These are phyloP conservation scores for Plasmodium vivax DNA, from an alignment of 169 alveolate species.

Conservation along the genomic window DNA sequence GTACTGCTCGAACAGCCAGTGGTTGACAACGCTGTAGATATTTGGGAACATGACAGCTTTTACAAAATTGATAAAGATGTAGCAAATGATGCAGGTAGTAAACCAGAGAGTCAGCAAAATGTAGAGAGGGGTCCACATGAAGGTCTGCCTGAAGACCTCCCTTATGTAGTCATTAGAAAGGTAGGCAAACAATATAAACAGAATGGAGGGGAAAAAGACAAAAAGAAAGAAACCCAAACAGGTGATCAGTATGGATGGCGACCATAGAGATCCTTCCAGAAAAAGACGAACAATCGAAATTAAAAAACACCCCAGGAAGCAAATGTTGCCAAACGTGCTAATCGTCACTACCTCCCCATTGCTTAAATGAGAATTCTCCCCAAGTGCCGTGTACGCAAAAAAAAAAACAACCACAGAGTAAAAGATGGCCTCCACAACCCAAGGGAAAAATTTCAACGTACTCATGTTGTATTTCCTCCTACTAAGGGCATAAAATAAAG, in stretches of 20 bases:
- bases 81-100: slow-evolving; percentile 75
- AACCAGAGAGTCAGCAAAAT: slow-evolving; percentile 79
- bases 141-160: slow-evolving; percentile 77
- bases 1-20: slow-evolving; percentile 76
- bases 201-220: slow-evolving; percentile 75
- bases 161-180: slow-evolving; percentile 76
- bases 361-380: slow-evolving; percentile 69
- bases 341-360: slow-evolving; percentile 75
- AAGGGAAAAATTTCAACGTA: slow-evolving; percentile 49
- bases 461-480: slow-evolving; percentile 73
- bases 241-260: slow-evolving; percentile 70
- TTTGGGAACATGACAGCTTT: slow-evolving; percentile 78
- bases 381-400: slow-evolving; percentile 63
- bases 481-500: slow-evolving; percentile 73
- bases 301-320: slow-evolving; percentile 77
- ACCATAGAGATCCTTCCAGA: slow-evolving; percentile 78
- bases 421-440: slow-evolving; percentile 70
- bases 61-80: slow-evolving; percentile 69
- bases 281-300: slow-evolving; percentile 81
- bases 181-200: slow-evolving; percentile 71
- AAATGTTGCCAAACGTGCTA: slow-evolving; percentile 79
- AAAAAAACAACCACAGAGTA: slow-evolving; percentile 46
- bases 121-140: slow-evolving; percentile 78
- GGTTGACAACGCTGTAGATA: slow-evolving; percentile 76
- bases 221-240: slow-evolving; percentile 63